A percentile compares a stretch with the other conserved stretches of the same genome.
Evolutionary conservation across 2,329 filamentous ascomycete genomes (phyloP).

Genomic region (Hansfordia pulvinata): DNA sequence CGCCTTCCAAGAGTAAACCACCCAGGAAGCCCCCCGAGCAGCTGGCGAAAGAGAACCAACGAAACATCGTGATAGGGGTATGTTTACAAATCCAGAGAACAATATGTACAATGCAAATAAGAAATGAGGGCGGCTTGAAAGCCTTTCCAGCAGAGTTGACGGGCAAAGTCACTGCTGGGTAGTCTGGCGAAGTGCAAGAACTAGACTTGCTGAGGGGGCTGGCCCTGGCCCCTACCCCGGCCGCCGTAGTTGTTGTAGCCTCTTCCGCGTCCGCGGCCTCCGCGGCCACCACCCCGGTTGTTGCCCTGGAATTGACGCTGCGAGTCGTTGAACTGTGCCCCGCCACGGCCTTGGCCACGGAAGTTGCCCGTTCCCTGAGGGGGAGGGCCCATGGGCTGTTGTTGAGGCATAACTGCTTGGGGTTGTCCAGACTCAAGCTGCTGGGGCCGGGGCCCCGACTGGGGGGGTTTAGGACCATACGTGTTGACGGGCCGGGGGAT

Average conservation of each 20-base stretch:
- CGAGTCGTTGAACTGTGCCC: conserved; percentile 17
- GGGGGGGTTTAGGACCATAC: conserved; percentile 16
- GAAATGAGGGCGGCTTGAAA: conserved; percentile 4
- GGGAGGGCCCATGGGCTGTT: conserved; percentile 10
- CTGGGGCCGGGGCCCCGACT: conserved; percentile 9
- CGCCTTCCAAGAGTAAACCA: conserved; percentile 15
- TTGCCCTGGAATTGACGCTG: conserved; percentile 17
- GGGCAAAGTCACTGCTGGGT: not conserved
- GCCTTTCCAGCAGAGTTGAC: not conserved
- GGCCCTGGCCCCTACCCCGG: conserved; percentile 16
- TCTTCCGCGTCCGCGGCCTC: conserved; percentile 16
- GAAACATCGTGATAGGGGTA: conserved; percentile 17
- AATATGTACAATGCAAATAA: conserved; percentile 19
- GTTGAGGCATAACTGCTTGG: conserved; percentile 9
- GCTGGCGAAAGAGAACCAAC: conserved; percentile 12
- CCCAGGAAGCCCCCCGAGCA: conserved; percentile 8
- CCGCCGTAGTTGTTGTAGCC: conserved; percentile 20
- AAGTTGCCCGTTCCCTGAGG: conserved; percentile 14
- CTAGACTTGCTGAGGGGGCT: conserved; percentile 16
- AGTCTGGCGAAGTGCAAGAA: conserved; percentile 2
- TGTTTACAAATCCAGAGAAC: conserved; percentile 16
- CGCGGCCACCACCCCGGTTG: conserved; percentile 12
- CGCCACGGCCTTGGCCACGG: conserved; percentile 10
- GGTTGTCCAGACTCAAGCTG: conserved; percentile 11
- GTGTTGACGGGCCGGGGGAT: conserved; percentile 71